Conservation (phyloP, 352 stramenopile genomes). For the Phytophthora fragariae region DNA sequence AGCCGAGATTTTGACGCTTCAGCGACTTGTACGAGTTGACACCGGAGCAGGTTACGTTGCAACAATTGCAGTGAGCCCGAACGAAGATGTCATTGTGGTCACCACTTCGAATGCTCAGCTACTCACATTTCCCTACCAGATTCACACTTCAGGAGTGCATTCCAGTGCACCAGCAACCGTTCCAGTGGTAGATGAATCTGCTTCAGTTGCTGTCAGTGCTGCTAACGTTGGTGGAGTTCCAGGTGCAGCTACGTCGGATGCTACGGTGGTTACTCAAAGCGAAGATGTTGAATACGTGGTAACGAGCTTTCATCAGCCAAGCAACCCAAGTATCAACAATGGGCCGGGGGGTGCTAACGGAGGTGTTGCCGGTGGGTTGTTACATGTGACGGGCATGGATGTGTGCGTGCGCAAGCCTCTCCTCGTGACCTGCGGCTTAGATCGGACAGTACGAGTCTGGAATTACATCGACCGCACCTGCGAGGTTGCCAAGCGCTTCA, state of each 20-base stretch:
- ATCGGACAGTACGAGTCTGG: conserved; percentile 92
- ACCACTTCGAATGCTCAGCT: conserved; percentile 72
- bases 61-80: conserved; percentile 76
- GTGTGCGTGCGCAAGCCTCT: conserved; percentile 93
- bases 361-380: conserved; percentile 37
- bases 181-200: conserved; percentile 30
- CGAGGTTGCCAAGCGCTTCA: conserved; percentile 90
- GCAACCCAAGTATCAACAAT: conserved; percentile 42
- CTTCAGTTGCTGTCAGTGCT: conserved; percentile 20
- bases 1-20: conserved; percentile 56
- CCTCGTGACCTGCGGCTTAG: conserved; percentile 89
- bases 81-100: conserved; percentile 77
- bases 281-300: conserved; percentile 81
- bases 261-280: conserved; percentile 38
- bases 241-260: conserved; percentile 3
- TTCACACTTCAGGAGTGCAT: conserved; percentile 38
- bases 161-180: conserved; percentile 13
- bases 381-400: conserved; percentile 90
- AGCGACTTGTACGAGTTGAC: conserved; percentile 73
- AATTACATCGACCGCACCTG: conserved; percentile 93
- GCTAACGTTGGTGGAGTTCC: background rate
- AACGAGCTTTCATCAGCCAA: conserved; percentile 75
- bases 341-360: conserved; percentile 19
- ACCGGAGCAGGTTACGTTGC: conserved; percentile 46
- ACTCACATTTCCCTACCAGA: conserved; percentile 79